Conservation (phyloP, 176 grass and related monocot species). For the Elaeis guineensis region DNA sequence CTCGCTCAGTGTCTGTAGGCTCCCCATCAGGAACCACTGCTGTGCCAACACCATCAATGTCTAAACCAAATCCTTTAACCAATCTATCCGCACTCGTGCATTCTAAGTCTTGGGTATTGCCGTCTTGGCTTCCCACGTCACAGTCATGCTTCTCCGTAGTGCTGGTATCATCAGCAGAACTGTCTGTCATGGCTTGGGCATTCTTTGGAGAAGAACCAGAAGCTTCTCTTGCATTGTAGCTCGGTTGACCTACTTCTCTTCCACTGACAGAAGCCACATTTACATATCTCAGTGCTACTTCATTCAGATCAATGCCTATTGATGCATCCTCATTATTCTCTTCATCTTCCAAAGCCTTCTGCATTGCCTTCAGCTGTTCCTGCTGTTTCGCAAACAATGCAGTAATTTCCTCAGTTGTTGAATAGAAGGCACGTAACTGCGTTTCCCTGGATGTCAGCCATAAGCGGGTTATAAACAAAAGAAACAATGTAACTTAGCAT, state of each 20-base stretch:
- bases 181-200: constrained; percentile 31
- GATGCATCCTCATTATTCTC: constrained; percentile 73
- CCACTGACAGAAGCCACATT: constrained; percentile 9
- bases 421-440: constrained; percentile 91
- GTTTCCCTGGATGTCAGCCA: constrained; percentile 66
- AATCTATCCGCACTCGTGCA: constrained; percentile 43
- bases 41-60: constrained; percentile 28
- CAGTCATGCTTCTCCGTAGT: constrained; percentile 47
- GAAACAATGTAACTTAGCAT: too few species aligned
- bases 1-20: constrained; percentile 58
- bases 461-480: background rate
- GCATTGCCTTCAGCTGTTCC: constrained; percentile 98
- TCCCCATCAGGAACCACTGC: constrained; percentile 38
- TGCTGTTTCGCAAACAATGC: constrained; percentile 83
- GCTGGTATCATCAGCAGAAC: constrained; percentile 39
- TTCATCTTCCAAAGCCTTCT: constrained; percentile 92
- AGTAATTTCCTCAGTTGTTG: constrained; percentile 92
- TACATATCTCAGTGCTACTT: constrained; percentile 21
- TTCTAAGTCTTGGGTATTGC: constrained; percentile 61
- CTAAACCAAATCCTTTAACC: constrained; percentile 27
- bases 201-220: constrained; percentile 43
- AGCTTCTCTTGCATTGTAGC: constrained; percentile 34
- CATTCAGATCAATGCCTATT: constrained; percentile 42
- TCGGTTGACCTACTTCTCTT: constrained; percentile 17
- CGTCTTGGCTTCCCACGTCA: constrained; percentile 35